phyloP scores from a whole-genome alignment of 495 filamentous ascomycete genomes.

The Parmelia sp. region DNA sequence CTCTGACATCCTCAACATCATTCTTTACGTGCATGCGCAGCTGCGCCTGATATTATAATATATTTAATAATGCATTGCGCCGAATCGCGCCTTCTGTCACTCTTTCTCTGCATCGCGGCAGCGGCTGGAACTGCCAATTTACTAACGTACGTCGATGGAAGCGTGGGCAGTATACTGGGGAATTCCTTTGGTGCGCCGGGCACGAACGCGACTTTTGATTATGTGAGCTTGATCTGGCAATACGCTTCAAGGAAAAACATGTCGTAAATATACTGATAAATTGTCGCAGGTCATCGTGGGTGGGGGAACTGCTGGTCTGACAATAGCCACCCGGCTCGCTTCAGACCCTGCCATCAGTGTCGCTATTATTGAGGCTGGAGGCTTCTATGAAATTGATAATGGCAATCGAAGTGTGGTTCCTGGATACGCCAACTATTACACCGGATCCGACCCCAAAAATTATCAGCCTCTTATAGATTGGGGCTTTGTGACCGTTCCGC shows the following conservation, averaged over 20 bases:
- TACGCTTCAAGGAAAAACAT: no score
- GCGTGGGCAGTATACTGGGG: neutral
- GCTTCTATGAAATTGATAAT: slow-evolving; percentile 45
- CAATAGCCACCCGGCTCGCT: slow-evolving; percentile 45
- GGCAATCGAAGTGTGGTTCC: slow-evolving; percentile 40
- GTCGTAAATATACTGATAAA: no score
- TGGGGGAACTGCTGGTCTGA: slow-evolving; percentile 48
- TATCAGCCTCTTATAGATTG: slow-evolving; percentile 43
- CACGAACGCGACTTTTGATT: slow-evolving; percentile 38
- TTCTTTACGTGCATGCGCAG: neutral
- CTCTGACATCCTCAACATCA: neutral
- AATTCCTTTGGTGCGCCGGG: slow-evolving; percentile 15
- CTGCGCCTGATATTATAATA: neutral
- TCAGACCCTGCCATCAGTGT: slow-evolving; percentile 33
- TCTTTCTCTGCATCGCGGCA: neutral
- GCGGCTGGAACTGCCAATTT: neutral
- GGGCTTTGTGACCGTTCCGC: slow-evolving; percentile 40
- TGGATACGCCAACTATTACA: slow-evolving; percentile 26
- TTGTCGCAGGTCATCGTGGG: slow-evolving; percentile 34
- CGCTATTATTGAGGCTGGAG: slow-evolving; percentile 53
- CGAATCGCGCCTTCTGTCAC: neutral
- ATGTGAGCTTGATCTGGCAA: no score
- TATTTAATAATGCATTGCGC: neutral
- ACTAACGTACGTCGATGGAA: neutral
- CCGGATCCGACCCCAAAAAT: slow-evolving; percentile 24